A percentile compares a stretch with the other conserved stretches of the same genome.
Evolutionary conservation across 2,329 filamentous ascomycete genomes (phyloP).

Genomic region (Trichoderma sp.): DNA sequence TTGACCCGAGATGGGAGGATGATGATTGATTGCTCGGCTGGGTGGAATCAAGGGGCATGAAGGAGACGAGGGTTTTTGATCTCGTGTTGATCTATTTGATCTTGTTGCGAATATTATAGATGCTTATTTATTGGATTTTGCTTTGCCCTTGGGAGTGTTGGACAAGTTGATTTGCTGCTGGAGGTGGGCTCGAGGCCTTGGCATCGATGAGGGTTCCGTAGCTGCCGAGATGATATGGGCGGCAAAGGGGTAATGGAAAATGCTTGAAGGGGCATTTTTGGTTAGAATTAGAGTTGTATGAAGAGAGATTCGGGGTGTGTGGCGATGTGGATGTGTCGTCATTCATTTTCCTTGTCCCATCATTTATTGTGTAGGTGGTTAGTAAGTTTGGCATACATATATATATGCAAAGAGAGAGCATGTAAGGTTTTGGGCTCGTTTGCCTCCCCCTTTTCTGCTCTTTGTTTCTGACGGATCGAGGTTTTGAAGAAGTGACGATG

Average conservation of each 20-base stretch:
- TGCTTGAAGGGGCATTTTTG: too few relatives aligned
- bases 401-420: neutral
- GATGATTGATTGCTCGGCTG: neutral
- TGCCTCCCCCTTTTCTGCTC: neutral
- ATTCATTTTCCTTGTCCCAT: neutral
- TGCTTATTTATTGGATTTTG: neutral
- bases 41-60: neutral
- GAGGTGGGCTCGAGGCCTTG: neutral
- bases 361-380: neutral
- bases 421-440: neutral
- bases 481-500: neutral
- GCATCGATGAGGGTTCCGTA: neutral
- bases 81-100: neutral
- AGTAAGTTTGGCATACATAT: neutral
- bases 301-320: neutral
- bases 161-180: neutral
- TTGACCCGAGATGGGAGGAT: neutral
- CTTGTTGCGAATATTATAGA: neutral
- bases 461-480: neutral
- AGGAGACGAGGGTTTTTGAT: neutral
- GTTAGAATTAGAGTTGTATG: neutral
- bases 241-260: conserved; percentile 12
- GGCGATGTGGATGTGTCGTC: neutral
- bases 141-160: neutral
- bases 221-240: neutral